Percentiles rank a stretch among this genome's conserved stretches.
Evolutionary conservation across 192 early-diverging fungal species (phyloP).

Genomic region (Entophlyctis luteolus): DNA sequence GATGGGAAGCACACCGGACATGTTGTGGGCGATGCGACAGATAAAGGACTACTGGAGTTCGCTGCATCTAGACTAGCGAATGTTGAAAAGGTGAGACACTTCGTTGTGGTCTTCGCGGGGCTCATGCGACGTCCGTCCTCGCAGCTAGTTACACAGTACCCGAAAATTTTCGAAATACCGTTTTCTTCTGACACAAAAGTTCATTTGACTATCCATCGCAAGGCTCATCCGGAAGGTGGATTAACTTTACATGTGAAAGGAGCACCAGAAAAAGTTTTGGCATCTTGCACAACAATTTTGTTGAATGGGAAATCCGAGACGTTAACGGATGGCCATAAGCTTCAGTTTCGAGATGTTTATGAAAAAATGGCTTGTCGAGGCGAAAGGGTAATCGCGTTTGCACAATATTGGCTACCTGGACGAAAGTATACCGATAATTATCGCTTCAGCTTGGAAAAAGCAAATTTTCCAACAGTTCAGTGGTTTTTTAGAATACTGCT

Average conservation of each 20-base stretch:
- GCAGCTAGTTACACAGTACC: slow-evolving; percentile 55
- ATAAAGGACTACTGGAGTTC: slow-evolving; percentile 74
- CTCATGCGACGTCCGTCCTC: too few species aligned
- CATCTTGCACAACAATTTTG: slow-evolving; percentile 70
- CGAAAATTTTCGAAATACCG: slow-evolving; percentile 91
- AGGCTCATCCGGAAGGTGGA: slow-evolving; percentile 61
- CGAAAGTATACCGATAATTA: slow-evolving; percentile 69
- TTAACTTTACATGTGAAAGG: slow-evolving; percentile 81
- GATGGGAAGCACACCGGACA: slow-evolving; percentile 13
- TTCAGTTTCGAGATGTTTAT: slow-evolving; percentile 59
- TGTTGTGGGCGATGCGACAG: slow-evolving; percentile 78
- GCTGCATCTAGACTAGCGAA: slow-evolving; percentile 62
- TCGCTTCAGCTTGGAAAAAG: slow-evolving; percentile 66
- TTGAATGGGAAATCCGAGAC: slow-evolving; percentile 48
- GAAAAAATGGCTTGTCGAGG: slow-evolving; percentile 76
- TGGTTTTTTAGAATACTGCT: slow-evolving; percentile 5
- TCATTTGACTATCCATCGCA: slow-evolving; percentile 82
- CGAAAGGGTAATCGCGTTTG: slow-evolving; percentile 87
- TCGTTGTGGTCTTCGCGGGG: too few species aligned
- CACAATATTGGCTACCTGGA: slow-evolving; percentile 67
- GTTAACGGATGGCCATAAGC: slow-evolving; percentile 55
- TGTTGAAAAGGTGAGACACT: slow-evolving; percentile 52
- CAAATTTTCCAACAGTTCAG: slow-evolving; percentile 61
- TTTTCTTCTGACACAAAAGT: slow-evolving; percentile 91
- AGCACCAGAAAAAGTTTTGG: slow-evolving; percentile 86